Evolutionary conservation across 768 basidiomycete species (phyloP).

Genomic region (Suillus placidus): DNA sequence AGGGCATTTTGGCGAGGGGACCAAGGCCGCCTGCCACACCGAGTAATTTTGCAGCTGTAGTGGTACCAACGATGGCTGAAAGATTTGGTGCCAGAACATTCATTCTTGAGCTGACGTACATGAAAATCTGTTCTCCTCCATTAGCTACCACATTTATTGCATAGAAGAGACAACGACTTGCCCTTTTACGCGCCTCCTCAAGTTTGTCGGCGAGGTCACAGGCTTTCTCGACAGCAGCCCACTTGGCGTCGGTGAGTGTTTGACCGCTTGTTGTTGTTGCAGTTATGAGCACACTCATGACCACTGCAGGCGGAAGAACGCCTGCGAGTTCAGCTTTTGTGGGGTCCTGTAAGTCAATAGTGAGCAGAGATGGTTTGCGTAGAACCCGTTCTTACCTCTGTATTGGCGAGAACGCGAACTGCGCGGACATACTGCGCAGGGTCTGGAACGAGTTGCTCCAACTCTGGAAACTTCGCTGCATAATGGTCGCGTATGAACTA

Average conservation of each 20-base stretch:
- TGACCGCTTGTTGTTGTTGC: conserved; percentile 89
- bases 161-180: conserved; percentile 27
- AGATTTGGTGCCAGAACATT: conserved; percentile 97
- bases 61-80: conserved; percentile 97
- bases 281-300: conserved; percentile 96
- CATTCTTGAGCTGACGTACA: conserved; percentile 99
- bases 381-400: conserved; percentile 50
- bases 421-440: conserved; percentile 91
- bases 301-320: conserved; percentile 83
- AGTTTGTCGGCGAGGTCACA: conserved; percentile 88
- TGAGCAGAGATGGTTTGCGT: conserved; percentile 4
- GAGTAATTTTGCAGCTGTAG: conserved; percentile 96
- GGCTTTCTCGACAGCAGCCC: conserved; percentile 81
- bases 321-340: conserved; percentile 83
- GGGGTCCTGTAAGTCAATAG: conserved; percentile 58
- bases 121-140: conserved; percentile 73
- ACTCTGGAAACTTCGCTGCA: conserved; percentile 90
- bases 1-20: conserved; percentile 91
- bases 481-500: conserved; percentile 99
- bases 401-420: conserved; percentile 86
- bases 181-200: conserved; percentile 89
- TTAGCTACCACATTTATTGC: conserved; percentile 8
- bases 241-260: conserved; percentile 66
- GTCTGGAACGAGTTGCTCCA: conserved; percentile 93
- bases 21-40: conserved; percentile 95